Percentiles rank a stretch among this genome's conserved stretches.
Evolutionary conservation across 2,329 filamentous ascomycete species (phyloP).

Genomic region (Exserohilum rostratum): DNA sequence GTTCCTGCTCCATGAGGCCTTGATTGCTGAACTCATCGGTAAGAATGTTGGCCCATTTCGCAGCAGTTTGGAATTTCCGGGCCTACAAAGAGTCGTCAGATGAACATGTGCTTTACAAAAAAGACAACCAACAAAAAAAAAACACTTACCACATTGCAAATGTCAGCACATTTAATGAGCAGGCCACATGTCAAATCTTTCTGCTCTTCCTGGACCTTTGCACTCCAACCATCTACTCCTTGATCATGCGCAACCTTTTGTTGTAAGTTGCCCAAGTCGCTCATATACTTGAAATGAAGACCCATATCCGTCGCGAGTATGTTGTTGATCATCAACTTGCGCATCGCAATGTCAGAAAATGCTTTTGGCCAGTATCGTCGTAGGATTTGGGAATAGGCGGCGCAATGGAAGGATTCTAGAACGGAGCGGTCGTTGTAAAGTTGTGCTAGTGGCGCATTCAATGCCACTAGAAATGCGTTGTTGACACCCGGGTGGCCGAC

Average conservation of each 20-base stretch:
- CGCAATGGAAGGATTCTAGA: conserved; percentile 95
- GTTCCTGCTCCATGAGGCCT: conserved; percentile 85
- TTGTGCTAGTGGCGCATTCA: conserved; percentile 91
- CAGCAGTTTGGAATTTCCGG: conserved; percentile 79
- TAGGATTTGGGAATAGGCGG: conserved; percentile 94
- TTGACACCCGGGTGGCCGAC: conserved; percentile 98
- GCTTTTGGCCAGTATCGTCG: conserved; percentile 87
- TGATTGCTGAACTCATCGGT: conserved; percentile 95
- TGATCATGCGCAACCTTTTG: conserved; percentile 73
- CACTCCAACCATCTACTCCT: conserved; percentile 74
- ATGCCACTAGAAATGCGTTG: conserved; percentile 90
- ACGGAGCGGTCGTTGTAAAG: conserved; percentile 97
- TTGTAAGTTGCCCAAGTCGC: conserved; percentile 79
- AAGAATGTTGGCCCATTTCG: conserved; percentile 90
- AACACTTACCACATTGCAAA: conserved; percentile 96
- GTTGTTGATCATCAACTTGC: conserved; percentile 93
- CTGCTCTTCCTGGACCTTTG: conserved; percentile 75
- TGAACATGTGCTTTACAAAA: neutral
- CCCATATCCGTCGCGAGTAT: conserved; percentile 98
- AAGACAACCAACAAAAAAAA: no score
- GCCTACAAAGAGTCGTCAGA: conserved; percentile 61
- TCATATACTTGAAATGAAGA: conserved; percentile 96
- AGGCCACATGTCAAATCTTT: conserved; percentile 84
- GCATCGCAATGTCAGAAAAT: conserved; percentile 79
- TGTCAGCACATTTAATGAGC: conserved; percentile 97